phyloP scores from a whole-genome alignment of 169 alveolate species.

The Besnoitia besnoiti region DNA sequence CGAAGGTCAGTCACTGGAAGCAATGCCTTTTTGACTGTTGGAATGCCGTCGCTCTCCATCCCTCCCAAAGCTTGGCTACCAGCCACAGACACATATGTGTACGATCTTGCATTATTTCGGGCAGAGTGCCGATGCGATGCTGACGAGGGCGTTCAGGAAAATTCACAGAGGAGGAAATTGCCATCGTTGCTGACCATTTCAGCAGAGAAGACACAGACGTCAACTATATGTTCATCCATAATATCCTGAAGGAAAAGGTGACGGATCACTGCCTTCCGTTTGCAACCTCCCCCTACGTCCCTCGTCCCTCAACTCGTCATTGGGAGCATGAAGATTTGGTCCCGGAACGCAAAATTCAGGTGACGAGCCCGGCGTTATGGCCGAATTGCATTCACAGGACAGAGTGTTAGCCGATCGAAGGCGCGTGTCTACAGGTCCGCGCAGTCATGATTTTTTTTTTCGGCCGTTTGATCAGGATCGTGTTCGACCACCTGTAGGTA shows the following conservation, averaged over 20 bases:
- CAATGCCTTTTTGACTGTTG: too few relatives aligned
- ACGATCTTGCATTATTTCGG: neutral
- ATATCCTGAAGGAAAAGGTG: neutral
- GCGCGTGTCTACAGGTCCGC: neutral
- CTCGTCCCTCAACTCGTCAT: neutral
- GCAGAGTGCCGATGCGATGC: neutral
- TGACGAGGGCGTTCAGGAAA: neutral
- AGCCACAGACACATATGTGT: neutral
- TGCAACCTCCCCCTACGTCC: constrained; percentile 24
- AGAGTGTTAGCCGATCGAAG: neutral
- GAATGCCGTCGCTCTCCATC: neutral
- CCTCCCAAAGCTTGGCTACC: neutral
- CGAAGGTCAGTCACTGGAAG: neutral
- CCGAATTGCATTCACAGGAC: neutral
- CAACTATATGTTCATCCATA: neutral
- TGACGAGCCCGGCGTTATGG: neutral
- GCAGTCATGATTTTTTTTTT: too few relatives aligned
- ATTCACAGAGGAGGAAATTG: constrained; percentile 27
- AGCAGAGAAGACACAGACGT: constrained; percentile 12
- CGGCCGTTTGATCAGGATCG: too few relatives aligned
- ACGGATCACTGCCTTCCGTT: neutral
- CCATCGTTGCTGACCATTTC: constrained; percentile 16
- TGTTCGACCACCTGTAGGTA: too few relatives aligned
- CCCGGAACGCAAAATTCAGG: constrained; percentile 30
- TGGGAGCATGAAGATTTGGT: neutral